Conservation (phyloP, 1,284 basidiomycete genomes). For the Pseudozyma sp. region DNA sequence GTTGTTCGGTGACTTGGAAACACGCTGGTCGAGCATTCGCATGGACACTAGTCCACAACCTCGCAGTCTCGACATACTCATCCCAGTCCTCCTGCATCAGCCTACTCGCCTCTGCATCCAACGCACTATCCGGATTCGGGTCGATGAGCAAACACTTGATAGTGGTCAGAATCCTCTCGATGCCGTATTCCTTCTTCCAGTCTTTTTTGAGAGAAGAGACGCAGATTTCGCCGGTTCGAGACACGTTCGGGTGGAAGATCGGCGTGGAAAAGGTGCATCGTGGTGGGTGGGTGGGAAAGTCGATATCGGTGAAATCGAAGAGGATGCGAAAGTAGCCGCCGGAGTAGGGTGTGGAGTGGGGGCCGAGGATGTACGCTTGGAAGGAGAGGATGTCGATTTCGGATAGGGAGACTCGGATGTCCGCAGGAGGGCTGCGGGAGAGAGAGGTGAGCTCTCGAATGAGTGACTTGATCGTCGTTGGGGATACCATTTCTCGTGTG, state of each 20-base stretch:
- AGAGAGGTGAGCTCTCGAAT: slow-evolving; percentile 33
- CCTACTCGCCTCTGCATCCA: slow-evolving; percentile 94
- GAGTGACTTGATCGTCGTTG: slow-evolving; percentile 33
- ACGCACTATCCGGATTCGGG: slow-evolving; percentile 92
- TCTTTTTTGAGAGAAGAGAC: slow-evolving; percentile 97
- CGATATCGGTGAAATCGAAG: slow-evolving; percentile 42
- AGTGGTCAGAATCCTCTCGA: slow-evolving; percentile 83
- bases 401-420: slow-evolving; percentile 36
- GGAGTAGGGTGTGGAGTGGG: slow-evolving; percentile 89
- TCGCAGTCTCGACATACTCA: slow-evolving; percentile 83
- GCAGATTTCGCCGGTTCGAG: slow-evolving; percentile 88
- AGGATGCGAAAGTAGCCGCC: slow-evolving; percentile 49
- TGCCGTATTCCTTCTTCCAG: slow-evolving; percentile 91
- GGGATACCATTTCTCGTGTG: slow-evolving; percentile 26
- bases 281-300: slow-evolving; percentile 47
- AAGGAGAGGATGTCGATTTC: slow-evolving; percentile 47
- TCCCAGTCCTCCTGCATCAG: slow-evolving; percentile 82
- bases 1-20: slow-evolving; percentile 2
- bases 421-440: slow-evolving; percentile 18
- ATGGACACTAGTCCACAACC: slow-evolving; percentile 85
- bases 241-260: slow-evolving; percentile 98
- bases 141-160: slow-evolving; percentile 95
- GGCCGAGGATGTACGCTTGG: slow-evolving; percentile 36
- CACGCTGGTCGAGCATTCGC: slow-evolving; percentile 72
- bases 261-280: slow-evolving; percentile 27